phyloP scores from a whole-genome alignment of 495 filamentous ascomycete species.

The Aspergillus nanangensis region DNA sequence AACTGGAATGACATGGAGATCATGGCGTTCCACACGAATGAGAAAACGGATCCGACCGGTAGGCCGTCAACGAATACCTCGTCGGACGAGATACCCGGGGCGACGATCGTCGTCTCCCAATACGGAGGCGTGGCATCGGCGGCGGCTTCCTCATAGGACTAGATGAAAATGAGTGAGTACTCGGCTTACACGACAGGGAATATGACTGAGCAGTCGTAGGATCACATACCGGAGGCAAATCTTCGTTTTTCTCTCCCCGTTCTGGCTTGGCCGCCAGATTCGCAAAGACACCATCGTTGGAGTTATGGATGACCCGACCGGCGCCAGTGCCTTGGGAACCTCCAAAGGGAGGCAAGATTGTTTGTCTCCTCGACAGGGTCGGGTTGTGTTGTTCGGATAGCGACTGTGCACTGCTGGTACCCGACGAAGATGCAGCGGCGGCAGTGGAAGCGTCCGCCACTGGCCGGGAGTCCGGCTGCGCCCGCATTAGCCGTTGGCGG shows the following conservation, averaged over 20 bases:
- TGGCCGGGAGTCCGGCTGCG: slow-evolving; percentile 45
- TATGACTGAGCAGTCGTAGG: too few species aligned
- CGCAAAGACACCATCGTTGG: slow-evolving; percentile 92
- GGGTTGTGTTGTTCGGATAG: slow-evolving; percentile 14
- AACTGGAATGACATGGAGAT: slow-evolving; percentile 98
- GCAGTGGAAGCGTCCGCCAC: slow-evolving; percentile 23
- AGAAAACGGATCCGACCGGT: slow-evolving; percentile 92
- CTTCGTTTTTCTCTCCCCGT: slow-evolving; percentile 71
- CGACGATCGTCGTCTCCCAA: slow-evolving; percentile 97
- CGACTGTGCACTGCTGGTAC: slow-evolving; percentile 23
- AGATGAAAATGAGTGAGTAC: slow-evolving; percentile 18
- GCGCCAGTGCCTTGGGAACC: slow-evolving; percentile 28
- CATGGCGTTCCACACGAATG: slow-evolving; percentile 97
- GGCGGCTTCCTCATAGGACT: slow-evolving; percentile 98
- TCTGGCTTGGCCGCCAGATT: slow-evolving; percentile 92
- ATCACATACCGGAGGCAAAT: slow-evolving; percentile 87
- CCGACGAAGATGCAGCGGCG: slow-evolving; percentile 35
- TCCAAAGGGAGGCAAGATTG: slow-evolving; percentile 46
- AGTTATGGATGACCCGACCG: slow-evolving; percentile 47
- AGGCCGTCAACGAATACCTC: slow-evolving; percentile 97
- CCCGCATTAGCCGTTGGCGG: slow-evolving; percentile 78
- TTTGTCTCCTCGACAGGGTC: slow-evolving; percentile 42
- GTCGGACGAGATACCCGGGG: slow-evolving; percentile 78
- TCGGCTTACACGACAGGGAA: not conserved
- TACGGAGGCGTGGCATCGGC: slow-evolving; percentile 96